Evolutionary conservation across 2,329 filamentous ascomycete species (phyloP), one percentile per base, ranked within the genome.

Genomic region (Botrytis byssoidea): DNA sequence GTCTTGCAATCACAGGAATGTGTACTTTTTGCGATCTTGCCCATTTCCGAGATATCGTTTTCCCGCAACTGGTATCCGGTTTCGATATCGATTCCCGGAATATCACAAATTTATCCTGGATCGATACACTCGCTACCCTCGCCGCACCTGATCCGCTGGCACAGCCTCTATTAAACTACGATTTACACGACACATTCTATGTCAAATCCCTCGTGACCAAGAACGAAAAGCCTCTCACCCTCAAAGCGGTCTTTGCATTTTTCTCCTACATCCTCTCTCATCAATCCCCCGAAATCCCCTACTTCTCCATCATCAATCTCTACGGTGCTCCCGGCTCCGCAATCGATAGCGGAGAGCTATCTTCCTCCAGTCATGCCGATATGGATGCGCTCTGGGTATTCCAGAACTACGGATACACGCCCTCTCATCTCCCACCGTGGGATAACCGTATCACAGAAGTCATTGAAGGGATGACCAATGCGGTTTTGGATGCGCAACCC

Each of bases 171-270:
- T 63, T 57, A 18, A 72, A n/a, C 3, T 78, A 78, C 51, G 70
- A 64, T 20, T 73, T 86, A 0, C 83, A 85, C 2, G 82, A 82
- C 0, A 82, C 85, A 0, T 91, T 73, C 42, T 73, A 73, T 16
- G 71, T 66, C 48, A 73, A 73, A 65, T 73, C 71, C 0, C 44
- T 73, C 29, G 71, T 73, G 1, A 57, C 67, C 16, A 74, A 73
- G n/a, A 72, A 76, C 20, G 63, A 32, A 14, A 59, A 48, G 0
- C 76, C 75, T 1, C 66, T 77, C 8, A 72, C 71, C 32, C 20
- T n/a, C 6, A 72, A 71, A 22, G 65, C 76, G 1, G 48, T 75
- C 5, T 20, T 46, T 10, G 73, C 70, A 20, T 77, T 74, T 40
- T 76, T 57, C 29, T 48, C 51, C 4, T 76, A 73, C 35, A 67